These are phyloP conservation scores for Cladosporium sp. DNA, from an alignment of 2,329 filamentous ascomycete species.

Conservation along the genomic window DNA sequence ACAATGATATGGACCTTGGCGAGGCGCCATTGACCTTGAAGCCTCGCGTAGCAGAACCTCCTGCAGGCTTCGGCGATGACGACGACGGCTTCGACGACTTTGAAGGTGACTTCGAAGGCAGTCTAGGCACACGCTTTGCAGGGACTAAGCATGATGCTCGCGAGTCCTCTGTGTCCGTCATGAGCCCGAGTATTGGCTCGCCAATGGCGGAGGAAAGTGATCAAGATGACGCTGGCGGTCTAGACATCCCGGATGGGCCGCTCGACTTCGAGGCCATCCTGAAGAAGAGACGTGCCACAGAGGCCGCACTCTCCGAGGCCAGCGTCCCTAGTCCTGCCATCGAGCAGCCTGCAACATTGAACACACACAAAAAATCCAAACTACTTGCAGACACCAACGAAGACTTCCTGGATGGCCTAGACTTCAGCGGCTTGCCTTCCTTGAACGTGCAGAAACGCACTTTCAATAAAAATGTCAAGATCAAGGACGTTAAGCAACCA, in stretches of 20 bases:
- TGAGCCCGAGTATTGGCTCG: constrained; percentile 91
- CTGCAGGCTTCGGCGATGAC: constrained; percentile 40
- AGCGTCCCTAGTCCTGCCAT: constrained; percentile 36
- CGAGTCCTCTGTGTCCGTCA: constrained; percentile 82
- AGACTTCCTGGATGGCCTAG: constrained; percentile 82
- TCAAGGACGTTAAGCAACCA: constrained; percentile 65
- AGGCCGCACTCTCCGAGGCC: constrained; percentile 38
- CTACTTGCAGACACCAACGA: constrained; percentile 51
- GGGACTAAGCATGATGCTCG: constrained; percentile 80
- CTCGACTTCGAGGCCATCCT: constrained; percentile 80
- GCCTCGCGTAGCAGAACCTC: constrained; percentile 29
- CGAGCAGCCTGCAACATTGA: constrained; percentile 39
- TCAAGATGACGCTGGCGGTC: constrained; percentile 80
- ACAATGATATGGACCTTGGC: constrained; percentile 51
- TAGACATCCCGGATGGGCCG: constrained; percentile 79
- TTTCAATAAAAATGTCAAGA: constrained; percentile 86
- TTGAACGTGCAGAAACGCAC: constrained; percentile 80
- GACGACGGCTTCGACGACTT: constrained; percentile 82
- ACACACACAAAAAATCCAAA: constrained; percentile 38
- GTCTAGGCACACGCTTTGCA: constrained; percentile 84
- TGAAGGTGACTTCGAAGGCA: constrained; percentile 96
- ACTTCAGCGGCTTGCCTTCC: constrained; percentile 75
- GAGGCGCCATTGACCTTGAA: constrained; percentile 46
- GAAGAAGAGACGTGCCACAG: constrained; percentile 63
- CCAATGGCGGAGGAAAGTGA: constrained; percentile 95